A percentile compares a stretch with the other conserved stretches of the same genome.
phyloP scores from a whole-genome alignment of 306 rosid species.

The Myrica gale region DNA sequence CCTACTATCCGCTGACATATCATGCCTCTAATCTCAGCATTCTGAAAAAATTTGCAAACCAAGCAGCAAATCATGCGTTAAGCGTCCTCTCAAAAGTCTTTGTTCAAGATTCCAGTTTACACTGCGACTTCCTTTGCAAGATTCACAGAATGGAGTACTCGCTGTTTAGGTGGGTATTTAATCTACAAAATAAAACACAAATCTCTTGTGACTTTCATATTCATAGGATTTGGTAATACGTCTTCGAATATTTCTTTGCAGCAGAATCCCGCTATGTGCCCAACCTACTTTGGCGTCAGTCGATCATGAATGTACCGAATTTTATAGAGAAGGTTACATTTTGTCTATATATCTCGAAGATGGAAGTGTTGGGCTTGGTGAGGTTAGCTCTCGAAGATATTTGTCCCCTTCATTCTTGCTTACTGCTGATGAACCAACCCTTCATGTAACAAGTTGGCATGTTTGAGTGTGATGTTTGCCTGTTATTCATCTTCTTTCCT shows the following conservation, averaged over 20 bases:
- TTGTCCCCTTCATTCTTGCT: not conserved
- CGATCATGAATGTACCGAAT: slow-evolving; percentile 34
- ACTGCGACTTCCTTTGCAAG: slow-evolving; percentile 41
- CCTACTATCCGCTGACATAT: slow-evolving; percentile 30
- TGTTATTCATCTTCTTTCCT: not conserved
- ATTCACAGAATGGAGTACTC: slow-evolving; percentile 56
- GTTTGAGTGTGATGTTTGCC: not conserved
- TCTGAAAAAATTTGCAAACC: slow-evolving; percentile 54
- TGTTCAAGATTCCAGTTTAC: slow-evolving; percentile 33
- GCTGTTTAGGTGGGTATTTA: slow-evolving; percentile 57
- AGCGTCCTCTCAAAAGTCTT: slow-evolving; percentile 39
- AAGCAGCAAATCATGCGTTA: slow-evolving; percentile 52
- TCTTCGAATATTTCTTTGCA: slow-evolving; percentile 22
- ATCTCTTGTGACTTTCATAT: slow-evolving; percentile 5
- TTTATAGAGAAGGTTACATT: slow-evolving; percentile 79
- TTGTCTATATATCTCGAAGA: slow-evolving; percentile 77
- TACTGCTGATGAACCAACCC: no score
- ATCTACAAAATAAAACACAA: not conserved
- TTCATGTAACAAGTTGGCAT: not conserved
- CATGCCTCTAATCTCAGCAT: slow-evolving; percentile 44
- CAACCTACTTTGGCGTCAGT: slow-evolving; percentile 57
- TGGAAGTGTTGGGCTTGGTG: slow-evolving; percentile 85
- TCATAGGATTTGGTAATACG: slow-evolving; percentile 4
- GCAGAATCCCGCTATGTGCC: slow-evolving; percentile 68
- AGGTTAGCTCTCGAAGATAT: slow-evolving; percentile 56